Evolutionary conservation across 495 filamentous ascomycete species (phyloP).

Genomic region (Penicillium argentinense): DNA sequence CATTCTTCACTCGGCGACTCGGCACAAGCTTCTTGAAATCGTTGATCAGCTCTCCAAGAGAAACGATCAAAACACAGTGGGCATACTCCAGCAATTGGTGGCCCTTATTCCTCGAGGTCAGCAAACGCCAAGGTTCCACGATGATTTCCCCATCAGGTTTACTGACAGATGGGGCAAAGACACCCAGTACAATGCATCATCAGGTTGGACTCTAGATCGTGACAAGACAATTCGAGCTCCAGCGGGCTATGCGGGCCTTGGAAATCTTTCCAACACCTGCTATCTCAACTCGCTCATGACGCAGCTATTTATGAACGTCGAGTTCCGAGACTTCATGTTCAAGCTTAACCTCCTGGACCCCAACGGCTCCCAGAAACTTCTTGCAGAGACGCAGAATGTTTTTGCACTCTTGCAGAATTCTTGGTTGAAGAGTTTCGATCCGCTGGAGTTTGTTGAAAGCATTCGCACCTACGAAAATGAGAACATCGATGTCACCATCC

Average conservation of each 20-base stretch:
- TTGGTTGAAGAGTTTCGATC: conserved; percentile 68
- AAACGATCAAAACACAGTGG: conserved; percentile 45
- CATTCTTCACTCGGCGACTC: conserved; percentile 54
- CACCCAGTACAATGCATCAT: conserved; percentile 26
- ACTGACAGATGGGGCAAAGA: conserved; percentile 23
- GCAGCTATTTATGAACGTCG: conserved; percentile 94
- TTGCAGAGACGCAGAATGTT: conserved; percentile 74
- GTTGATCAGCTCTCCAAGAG: conserved; percentile 59
- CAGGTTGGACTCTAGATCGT: conserved; percentile 63
- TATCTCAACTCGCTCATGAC: conserved; percentile 96
- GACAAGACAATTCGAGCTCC: conserved; percentile 66
- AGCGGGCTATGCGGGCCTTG: conserved; percentile 78
- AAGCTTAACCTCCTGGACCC: conserved; percentile 56
- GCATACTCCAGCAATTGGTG: conserved; percentile 53
- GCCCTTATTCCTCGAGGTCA: conserved; percentile 52
- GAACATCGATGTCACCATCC: conserved; percentile 80
- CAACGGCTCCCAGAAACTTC: conserved; percentile 60
- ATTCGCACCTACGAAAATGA: conserved; percentile 83
- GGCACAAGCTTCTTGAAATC: conserved; percentile 64
- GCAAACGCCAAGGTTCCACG: too few species aligned
- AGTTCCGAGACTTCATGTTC: conserved; percentile 85
- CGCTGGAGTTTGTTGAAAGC: conserved; percentile 66
- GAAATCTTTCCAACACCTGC: conserved; percentile 93
- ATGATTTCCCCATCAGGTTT: neutral
- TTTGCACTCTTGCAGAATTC: conserved; percentile 87